Percentiles rank a stretch among this genome's conserved stretches.
phyloP scores from a whole-genome alignment of 2,329 filamentous ascomycete species.

The Chaetomiaceae sp. region DNA sequence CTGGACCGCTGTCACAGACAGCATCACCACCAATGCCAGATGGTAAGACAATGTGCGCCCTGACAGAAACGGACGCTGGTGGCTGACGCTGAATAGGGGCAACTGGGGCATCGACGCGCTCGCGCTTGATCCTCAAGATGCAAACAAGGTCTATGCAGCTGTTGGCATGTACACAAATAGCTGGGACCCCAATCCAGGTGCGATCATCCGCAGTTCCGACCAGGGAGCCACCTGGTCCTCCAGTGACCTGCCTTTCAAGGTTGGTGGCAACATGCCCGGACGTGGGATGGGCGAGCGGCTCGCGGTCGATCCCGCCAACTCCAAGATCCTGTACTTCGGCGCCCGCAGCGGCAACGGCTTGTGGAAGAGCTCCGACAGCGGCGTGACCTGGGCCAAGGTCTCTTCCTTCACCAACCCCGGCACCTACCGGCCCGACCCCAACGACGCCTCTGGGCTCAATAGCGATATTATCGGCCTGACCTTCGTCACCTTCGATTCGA shows the following conservation, averaged over 20 bases:
- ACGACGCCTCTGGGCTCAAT: slow-evolving; percentile 39
- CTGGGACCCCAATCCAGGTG: slow-evolving; percentile 52
- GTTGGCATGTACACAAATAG: slow-evolving; percentile 52
- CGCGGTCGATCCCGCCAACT: slow-evolving; percentile 51
- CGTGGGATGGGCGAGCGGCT: slow-evolving; percentile 54
- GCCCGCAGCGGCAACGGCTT: slow-evolving; percentile 53
- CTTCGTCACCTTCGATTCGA: slow-evolving; percentile 51
- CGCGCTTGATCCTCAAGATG: slow-evolving; percentile 48
- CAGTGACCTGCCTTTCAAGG: slow-evolving; percentile 50
- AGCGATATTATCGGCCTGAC: slow-evolving; percentile 43
- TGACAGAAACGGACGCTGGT: not conserved
- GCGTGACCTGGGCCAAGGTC: slow-evolving; percentile 48
- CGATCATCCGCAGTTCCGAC: slow-evolving; percentile 49
- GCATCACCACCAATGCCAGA: slow-evolving; percentile 35
- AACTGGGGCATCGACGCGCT: slow-evolving; percentile 53
- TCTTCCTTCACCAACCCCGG: slow-evolving; percentile 45
- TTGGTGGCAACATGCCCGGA: slow-evolving; percentile 57
- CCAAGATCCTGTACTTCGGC: slow-evolving; percentile 52
- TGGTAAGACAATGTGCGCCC: slow-evolving; percentile 32
- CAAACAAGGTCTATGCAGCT: slow-evolving; percentile 47
- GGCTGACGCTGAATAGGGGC: slow-evolving; percentile 32
- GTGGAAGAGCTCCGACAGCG: slow-evolving; percentile 52
- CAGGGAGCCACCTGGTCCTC: slow-evolving; percentile 46
- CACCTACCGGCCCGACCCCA: slow-evolving; percentile 41
- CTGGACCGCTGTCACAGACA: slow-evolving; percentile 49